Evolutionary conservation across 371 early-diverging fungal genomes (phyloP).

Genomic region (Actinomortierella ambigua): DNA sequence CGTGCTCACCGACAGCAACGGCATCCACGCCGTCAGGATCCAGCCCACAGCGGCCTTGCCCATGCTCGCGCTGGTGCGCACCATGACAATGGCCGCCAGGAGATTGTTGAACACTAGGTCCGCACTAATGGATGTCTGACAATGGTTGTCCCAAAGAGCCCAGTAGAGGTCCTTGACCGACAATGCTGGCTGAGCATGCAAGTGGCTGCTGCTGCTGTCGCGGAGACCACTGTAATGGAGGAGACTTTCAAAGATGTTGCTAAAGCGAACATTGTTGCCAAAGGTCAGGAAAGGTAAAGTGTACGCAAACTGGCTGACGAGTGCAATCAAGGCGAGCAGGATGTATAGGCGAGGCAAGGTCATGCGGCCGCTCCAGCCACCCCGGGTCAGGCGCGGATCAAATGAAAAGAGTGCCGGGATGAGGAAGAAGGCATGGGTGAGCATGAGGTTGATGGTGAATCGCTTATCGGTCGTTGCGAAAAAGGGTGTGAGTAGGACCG

Average conservation of each 20-base stretch:
- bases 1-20: constrained; percentile 52
- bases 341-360: constrained; percentile 29
- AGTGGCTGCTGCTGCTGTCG: no score
- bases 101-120: constrained; percentile 42
- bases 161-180: constrained; percentile 17
- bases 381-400: constrained; percentile 12
- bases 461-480: constrained; percentile 15
- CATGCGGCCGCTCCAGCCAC: constrained; percentile 12
- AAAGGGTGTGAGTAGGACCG: constrained; percentile 35
- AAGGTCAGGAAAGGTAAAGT: constrained; percentile 19
- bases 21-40: constrained; percentile 33
- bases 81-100: constrained; percentile 31
- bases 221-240: no score
- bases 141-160: constrained; percentile 41
- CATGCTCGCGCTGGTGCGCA: constrained; percentile 28
- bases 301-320: constrained; percentile 28
- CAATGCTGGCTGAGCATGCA: constrained; percentile 26
- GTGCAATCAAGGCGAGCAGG: constrained; percentile 23
- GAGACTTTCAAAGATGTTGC: no score
- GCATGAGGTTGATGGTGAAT: constrained; percentile 30
- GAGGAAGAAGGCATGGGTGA: constrained; percentile 37
- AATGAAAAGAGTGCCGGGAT: constrained; percentile 27
- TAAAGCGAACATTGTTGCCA: no score
- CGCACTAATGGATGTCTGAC: constrained; percentile 46
- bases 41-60: constrained; percentile 18